Percentiles rank a stretch among this genome's conserved stretches.
These are phyloP conservation scores for Paspalum vaginatum DNA, from an alignment of 176 grass and related monocot genomes.

Conservation along the genomic window DNA sequence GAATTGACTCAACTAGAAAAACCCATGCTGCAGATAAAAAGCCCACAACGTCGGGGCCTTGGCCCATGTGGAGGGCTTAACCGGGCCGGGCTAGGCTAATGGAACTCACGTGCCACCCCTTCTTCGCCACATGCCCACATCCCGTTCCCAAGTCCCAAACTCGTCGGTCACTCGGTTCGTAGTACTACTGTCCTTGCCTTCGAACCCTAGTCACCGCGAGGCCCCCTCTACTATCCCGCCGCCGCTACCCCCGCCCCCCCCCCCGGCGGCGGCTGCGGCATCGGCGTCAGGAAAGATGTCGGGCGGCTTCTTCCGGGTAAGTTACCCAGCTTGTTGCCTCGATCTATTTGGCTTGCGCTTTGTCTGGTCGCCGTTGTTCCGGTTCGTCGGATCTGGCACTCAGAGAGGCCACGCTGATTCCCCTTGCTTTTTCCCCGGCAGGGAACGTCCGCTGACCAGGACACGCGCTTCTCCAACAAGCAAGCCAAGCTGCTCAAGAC, in stretches of 20 bases:
- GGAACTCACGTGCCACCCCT: too few species aligned
- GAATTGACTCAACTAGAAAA: too few species aligned
- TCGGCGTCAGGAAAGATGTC: constrained; percentile 64
- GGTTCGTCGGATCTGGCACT: constrained; percentile 44
- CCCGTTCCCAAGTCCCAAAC: not conserved
- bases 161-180: too few species aligned
- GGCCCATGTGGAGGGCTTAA: too few species aligned
- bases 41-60: too few species aligned
- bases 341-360: constrained; percentile 15
- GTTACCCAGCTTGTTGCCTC: not conserved
- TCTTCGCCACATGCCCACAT: too few species aligned
- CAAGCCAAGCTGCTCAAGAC: constrained; percentile 94
- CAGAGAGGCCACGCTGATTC: constrained; percentile 27
- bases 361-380: not conserved
- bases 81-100: too few species aligned
- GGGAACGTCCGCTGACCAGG: constrained; percentile 97
- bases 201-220: constrained; percentile 54
- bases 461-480: constrained; percentile 99
- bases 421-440: constrained; percentile 30
- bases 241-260: not conserved
- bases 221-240: not conserved
- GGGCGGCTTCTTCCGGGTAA: constrained; percentile 95
- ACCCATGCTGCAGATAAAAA: too few species aligned
- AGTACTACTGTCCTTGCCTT: too few species aligned
- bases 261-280: constrained; percentile 15